Evolutionary conservation across 192 early-diverging fungal species (phyloP), one percentile per base, ranked within the genome.

Genomic region (Chytriomyces sp.): DNA sequence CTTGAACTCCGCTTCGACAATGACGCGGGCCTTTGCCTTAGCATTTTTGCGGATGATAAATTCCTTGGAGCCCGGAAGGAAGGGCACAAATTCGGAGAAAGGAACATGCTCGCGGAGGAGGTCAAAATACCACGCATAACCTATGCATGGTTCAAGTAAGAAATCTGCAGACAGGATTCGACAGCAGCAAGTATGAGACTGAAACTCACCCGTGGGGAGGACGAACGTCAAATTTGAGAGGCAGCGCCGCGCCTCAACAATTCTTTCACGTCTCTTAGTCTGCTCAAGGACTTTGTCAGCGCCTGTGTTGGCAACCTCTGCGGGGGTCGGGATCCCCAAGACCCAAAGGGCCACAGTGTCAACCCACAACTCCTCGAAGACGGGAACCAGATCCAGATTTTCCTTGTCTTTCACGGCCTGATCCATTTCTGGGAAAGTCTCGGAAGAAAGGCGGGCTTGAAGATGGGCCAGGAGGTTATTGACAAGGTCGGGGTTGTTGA

Each of bases 51-150:
- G 55, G 8, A 34, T 41, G 22, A 59, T 8, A 58, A 60, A 71
- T 17, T 71, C 58, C 3, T 28, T 17, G 58, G 38, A 30, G 22
- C 69, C 69, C 31, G 69, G 69, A 12, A 71, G 58, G 52, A 69
- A 14, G 40, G 33, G 38, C 6, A 71, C n/a, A 58, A 60, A 71
- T 31, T 71, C 69, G 34, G 38, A 26, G 53, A 59, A 58, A 19
- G 55, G 69, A 8, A 71, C 53, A 39, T 22, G 12, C 17, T 59
- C 57, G 19, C 69, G 55, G 4, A 71, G 3, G 36, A 30, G 55
- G 69, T 71, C 69, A 60, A 71, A 71, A 38, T 60, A 71, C 69
- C 69, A 71, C 4, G 69, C 31, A 31, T 44, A 44, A 38, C 69
- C 69, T 71, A 41, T 3, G 32, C 0, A 30, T 61, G n/a, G n/a